Evolutionary conservation across 1,139 yeast genomes (phyloP).

Genomic region (Lodderomyces metapsilosis): DNA sequence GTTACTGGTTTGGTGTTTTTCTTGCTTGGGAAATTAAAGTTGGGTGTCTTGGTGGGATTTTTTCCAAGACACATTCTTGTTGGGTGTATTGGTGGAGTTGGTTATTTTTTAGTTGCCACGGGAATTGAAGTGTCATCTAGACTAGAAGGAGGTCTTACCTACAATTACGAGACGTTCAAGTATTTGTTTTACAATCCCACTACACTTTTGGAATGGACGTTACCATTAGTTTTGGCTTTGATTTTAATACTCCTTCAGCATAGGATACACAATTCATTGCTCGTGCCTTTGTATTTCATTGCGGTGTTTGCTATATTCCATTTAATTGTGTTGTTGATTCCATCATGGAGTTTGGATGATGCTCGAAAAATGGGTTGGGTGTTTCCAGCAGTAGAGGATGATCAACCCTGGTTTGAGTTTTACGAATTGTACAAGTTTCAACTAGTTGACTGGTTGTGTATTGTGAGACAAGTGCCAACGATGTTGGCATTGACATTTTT

Average conservation of each 20-base stretch:
- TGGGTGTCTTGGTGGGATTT: constrained; percentile 88
- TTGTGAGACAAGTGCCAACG: constrained; percentile 74
- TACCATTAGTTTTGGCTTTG: constrained; percentile 66
- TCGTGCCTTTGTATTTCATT: constrained; percentile 81
- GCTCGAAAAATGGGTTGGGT: constrained; percentile 84
- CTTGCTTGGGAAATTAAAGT: constrained; percentile 67
- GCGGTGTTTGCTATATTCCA: constrained; percentile 70
- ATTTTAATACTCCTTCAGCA: constrained; percentile 63
- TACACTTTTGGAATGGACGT: constrained; percentile 63
- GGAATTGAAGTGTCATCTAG: constrained; percentile 89
- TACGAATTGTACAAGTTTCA: constrained; percentile 70
- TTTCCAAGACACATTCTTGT: constrained; percentile 94
- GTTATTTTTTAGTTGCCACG: constrained; percentile 84
- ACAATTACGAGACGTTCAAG: constrained; percentile 54
- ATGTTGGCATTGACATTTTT: constrained; percentile 95
- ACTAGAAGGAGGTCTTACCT: constrained; percentile 68
- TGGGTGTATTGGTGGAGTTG: constrained; percentile 98
- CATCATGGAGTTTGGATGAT: constrained; percentile 56
- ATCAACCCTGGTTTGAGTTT: constrained; percentile 87
- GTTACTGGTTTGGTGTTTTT: constrained; percentile 84
- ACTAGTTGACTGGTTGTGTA: constrained; percentile 69
- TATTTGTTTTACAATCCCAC: constrained; percentile 40
- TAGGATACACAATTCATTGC: constrained; percentile 64
- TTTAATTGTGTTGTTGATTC: constrained; percentile 59
- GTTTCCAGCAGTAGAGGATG: constrained; percentile 62